phyloP scores from a whole-genome alignment of 345 rosid species.

The Pistacia vera region DNA sequence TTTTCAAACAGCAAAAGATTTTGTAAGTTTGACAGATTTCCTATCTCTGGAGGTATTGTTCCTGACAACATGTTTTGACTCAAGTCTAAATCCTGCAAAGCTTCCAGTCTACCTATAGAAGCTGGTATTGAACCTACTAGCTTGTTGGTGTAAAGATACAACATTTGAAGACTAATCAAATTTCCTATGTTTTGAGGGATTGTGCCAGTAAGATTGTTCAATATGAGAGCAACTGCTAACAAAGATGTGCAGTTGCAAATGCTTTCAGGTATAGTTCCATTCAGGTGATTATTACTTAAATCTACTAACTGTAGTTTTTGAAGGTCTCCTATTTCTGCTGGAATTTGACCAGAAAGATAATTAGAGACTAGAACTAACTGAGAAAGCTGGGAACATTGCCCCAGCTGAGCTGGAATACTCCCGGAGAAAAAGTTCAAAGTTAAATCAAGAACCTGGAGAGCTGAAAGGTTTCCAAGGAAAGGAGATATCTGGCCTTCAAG shows the following conservation, averaged over 20 bases:
- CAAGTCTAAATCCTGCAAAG: constrained; percentile 57
- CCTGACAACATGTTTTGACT: constrained; percentile 64
- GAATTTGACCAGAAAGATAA: constrained; percentile 67
- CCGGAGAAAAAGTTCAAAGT: constrained; percentile 61
- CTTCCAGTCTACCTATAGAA: constrained; percentile 54
- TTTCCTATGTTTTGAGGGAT: constrained; percentile 63
- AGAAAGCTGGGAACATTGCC: constrained; percentile 52
- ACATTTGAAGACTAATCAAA: constrained; percentile 54
- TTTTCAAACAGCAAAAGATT: constrained; percentile 43
- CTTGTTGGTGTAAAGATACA: constrained; percentile 45
- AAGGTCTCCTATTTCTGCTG: constrained; percentile 59
- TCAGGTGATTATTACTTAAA: constrained; percentile 58
- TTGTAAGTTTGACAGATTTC: constrained; percentile 61
- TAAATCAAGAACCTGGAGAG: constrained; percentile 90
- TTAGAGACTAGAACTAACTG: constrained; percentile 51
- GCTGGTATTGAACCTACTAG: constrained; percentile 63
- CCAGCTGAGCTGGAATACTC: constrained; percentile 61
- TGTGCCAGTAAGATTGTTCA: constrained; percentile 65
- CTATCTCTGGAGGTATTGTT: constrained; percentile 60
- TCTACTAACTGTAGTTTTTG: constrained; percentile 51
- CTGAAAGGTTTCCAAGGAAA: constrained; percentile 64
- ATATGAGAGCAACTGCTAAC: constrained; percentile 36
- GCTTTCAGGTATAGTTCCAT: constrained; percentile 62
- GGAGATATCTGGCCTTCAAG: constrained; percentile 72
- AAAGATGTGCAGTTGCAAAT: constrained; percentile 60